Percentiles rank a stretch among this genome's conserved stretches.
Evolutionary conservation across 2,329 filamentous ascomycete genomes (phyloP).

Genomic region (Colletotrichum spaethianum): DNA sequence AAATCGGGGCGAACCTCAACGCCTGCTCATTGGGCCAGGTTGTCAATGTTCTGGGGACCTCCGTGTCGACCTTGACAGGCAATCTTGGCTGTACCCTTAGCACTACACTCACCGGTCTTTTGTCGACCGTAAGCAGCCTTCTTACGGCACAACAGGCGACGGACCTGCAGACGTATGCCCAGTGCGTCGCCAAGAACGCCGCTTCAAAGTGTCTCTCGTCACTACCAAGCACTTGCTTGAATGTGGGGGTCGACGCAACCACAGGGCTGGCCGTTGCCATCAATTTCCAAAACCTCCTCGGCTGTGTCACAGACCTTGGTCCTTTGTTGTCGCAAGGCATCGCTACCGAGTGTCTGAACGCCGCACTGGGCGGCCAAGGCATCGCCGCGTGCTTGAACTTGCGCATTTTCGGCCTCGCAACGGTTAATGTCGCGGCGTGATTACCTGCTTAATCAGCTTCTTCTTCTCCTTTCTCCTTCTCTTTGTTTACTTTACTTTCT

Average conservation of each 20-base stretch:
- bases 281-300: not conserved
- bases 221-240: slow-evolving; percentile 18
- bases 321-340: slow-evolving; percentile 9
- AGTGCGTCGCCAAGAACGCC: not conserved
- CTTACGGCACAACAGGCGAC: not conserved
- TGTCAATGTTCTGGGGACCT: not conserved
- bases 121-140: not conserved
- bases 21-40: not conserved
- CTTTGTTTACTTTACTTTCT: not conserved
- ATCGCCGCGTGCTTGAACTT: slow-evolving; percentile 30
- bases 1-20: not conserved
- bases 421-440: slow-evolving; percentile 5
- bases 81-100: not conserved
- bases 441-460: not conserved
- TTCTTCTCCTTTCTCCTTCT: not conserved
- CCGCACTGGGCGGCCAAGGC: not conserved
- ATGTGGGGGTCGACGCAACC: slow-evolving; percentile 12
- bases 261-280: not conserved
- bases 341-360: slow-evolving; percentile 27
- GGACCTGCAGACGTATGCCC: not conserved
- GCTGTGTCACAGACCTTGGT: slow-evolving; percentile 13
- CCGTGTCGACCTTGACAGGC: not conserved
- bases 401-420: slow-evolving; percentile 32
- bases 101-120: not conserved
- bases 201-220: slow-evolving; percentile 6